phyloP scores from a whole-genome alignment of 2,329 filamentous ascomycete species.

The Xylaria sp. region DNA sequence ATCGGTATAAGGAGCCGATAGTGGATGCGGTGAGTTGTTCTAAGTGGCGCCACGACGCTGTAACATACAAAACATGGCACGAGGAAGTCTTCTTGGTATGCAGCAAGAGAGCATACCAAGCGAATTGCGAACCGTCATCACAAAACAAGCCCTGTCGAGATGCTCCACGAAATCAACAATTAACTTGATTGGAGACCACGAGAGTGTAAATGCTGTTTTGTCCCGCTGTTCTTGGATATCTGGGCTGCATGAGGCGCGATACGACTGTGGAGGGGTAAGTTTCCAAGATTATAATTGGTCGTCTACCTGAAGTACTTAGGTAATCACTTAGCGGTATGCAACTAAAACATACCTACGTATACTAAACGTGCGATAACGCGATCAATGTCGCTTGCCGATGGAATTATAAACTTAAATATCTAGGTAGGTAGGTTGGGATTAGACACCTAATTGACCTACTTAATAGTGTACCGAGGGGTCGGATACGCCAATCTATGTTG shows the following conservation, averaged over 20 bases:
- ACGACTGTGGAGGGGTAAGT: conserved; percentile 8
- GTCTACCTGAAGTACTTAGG: neutral
- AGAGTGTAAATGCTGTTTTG: neutral
- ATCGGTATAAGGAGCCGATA: conserved; percentile 28
- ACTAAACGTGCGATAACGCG: conserved; percentile 7
- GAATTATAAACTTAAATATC: neutral
- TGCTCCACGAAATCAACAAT: conserved; percentile 13
- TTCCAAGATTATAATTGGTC: conserved; percentile 18
- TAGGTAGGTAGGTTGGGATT: too few species aligned
- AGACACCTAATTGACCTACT: neutral
- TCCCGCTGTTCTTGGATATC: conserved; percentile 2
- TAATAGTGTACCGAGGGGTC: neutral
- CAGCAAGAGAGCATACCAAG: conserved; percentile 1
- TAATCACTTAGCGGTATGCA: conserved; percentile 24
- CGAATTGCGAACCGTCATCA: conserved; percentile 13
- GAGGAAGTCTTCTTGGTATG: neutral
- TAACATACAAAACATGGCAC: neutral
- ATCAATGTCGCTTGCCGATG: neutral
- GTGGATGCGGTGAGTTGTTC: conserved; percentile 21
- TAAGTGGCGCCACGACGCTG: conserved; percentile 7
- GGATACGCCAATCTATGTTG: neutral
- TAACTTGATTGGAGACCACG: conserved; percentile 16
- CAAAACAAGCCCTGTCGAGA: neutral
- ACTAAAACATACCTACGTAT: neutral
- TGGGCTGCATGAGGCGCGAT: neutral